Base-by-base conservation (phyloP, 2,329 filamentous ascomycete species). In the Colletotrichum shisoi region DNA sequence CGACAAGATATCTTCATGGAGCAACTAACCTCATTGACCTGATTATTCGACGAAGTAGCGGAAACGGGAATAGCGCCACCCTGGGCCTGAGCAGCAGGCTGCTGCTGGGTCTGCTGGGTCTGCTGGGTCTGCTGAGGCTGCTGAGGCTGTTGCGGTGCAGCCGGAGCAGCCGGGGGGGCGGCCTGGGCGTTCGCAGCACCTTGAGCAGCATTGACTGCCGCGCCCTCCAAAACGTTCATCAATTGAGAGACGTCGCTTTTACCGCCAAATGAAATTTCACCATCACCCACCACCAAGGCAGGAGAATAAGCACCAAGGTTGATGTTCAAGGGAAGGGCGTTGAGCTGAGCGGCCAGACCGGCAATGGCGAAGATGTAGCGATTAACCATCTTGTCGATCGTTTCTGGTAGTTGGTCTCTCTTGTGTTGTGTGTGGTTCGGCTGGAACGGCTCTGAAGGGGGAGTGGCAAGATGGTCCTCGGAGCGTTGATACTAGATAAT, bases 211-310 rank as follows among this genome's bases (percentile, higher is more conserved):
- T 74, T 79, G 67, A 79, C 77, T 54, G 81, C 81, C 40, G 81
- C 82, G 60, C 82, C 81, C 73, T 83, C 79, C 70, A 81, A 77
- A 48, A 79, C 80, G 69, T 77, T 82, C 75, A 83, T 79, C 62
- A 83, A 72, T 60, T 72, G 77, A 52, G 80, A 77, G 39, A 83
- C 81, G 72, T 82, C 81, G 73, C 79, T 75, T 62, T 76, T 77
- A 67, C 81, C 80, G 70, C 80, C 76, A 69, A 83, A 82, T 68
- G 79, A 81, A 68, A 83, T 82, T 71, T 82, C 81, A 76, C 81
- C 81, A 76, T 78, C 77, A 76, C 69, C 69, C 57, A 75, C 74
- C 67, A 77, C 75, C 71, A 77, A 70, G 45, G 75, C 75, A 63
- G 75, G 75, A 34, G 75, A 77, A 62, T 77, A 77, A 40, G 75